Evolutionary conservation across 345 rosid genomes (phyloP).

Genomic region (Salix caprea): DNA sequence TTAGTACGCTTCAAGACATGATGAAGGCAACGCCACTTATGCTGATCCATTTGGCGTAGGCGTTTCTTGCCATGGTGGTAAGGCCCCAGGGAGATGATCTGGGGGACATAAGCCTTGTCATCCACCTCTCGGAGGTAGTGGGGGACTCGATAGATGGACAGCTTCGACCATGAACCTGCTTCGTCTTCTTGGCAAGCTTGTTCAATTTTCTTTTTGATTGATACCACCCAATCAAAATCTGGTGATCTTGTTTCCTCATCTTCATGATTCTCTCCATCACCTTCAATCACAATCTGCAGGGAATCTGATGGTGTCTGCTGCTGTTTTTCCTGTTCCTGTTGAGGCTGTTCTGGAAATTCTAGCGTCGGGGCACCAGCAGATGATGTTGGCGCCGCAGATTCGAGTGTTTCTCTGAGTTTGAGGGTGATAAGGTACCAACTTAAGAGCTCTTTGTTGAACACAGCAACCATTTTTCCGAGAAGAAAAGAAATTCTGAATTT

Average conservation of each 20-base stretch:
- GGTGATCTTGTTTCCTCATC: slow-evolving; percentile 27
- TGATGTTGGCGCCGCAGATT: slow-evolving; percentile 37
- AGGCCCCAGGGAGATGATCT: slow-evolving; percentile 73
- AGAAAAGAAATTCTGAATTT: background rate
- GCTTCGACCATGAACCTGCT: slow-evolving; percentile 53
- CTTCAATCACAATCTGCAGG: slow-evolving; percentile 20
- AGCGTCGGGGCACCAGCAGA: slow-evolving; percentile 10
- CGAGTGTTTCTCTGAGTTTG: slow-evolving; percentile 62
- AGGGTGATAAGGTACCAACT: slow-evolving; percentile 74
- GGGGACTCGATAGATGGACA: slow-evolving; percentile 52
- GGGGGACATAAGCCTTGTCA: slow-evolving; percentile 72
- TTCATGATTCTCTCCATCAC: slow-evolving; percentile 17
- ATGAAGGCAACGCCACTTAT: slow-evolving; percentile 77
- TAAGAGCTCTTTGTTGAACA: slow-evolving; percentile 60
- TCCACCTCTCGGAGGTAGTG: slow-evolving; percentile 63
- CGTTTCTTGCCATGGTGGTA: slow-evolving; percentile 72
- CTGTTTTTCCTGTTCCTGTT: slow-evolving; percentile 22
- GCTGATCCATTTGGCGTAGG: slow-evolving; percentile 67
- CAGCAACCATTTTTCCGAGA: slow-evolving; percentile 49
- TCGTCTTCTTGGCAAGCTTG: slow-evolving; percentile 61
- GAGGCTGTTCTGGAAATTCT: slow-evolving; percentile 22
- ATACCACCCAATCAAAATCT: slow-evolving; percentile 61
- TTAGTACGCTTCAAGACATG: slow-evolving; percentile 54
- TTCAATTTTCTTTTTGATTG: slow-evolving; percentile 56
- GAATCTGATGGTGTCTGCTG: slow-evolving; percentile 28